Percentiles rank a stretch among this genome's conserved stretches.
Conservation (phyloP, 1,139 yeast genomes). For the Zygosaccharomyces sapae region DNA sequence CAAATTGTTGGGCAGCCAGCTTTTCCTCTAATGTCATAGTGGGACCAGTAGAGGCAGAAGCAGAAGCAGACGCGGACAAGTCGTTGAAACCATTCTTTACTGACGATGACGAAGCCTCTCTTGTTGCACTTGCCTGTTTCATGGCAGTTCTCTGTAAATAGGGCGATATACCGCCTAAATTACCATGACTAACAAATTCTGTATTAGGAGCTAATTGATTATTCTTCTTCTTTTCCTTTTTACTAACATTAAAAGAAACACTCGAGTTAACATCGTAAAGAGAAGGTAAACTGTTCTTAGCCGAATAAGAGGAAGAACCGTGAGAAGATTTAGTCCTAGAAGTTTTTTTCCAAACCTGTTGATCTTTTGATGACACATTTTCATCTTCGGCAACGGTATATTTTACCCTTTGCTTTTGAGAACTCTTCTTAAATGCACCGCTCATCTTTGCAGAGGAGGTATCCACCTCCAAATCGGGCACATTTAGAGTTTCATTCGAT, state of each 20-base stretch:
- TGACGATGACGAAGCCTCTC: slow-evolving; percentile 3
- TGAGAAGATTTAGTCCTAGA: slow-evolving; percentile 17
- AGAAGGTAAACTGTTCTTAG: slow-evolving; percentile 22
- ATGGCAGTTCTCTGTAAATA: slow-evolving; percentile 17
- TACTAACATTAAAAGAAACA: slow-evolving; percentile 12
- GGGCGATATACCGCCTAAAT: slow-evolving; percentile 21
- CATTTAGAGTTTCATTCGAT: not conserved
- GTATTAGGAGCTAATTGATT: slow-evolving; percentile 12
- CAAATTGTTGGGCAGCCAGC: slow-evolving; percentile 45
- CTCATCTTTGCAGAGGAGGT: slow-evolving; percentile 11
- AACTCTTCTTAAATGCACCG: slow-evolving; percentile 24
- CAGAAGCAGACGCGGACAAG: slow-evolving; percentile 2
- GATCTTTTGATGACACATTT: slow-evolving; percentile 28
- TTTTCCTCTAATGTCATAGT: slow-evolving; percentile 46
- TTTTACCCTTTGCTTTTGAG: slow-evolving; percentile 30
- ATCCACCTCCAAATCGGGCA: slow-evolving; percentile 2
- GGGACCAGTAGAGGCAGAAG: not conserved
- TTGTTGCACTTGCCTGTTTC: slow-evolving; percentile 1
- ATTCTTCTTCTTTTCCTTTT: slow-evolving; percentile 16
- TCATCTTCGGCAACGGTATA: slow-evolving; percentile 15
- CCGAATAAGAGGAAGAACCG: slow-evolving; percentile 1
- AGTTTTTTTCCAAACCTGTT: slow-evolving; percentile 9
- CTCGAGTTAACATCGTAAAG: slow-evolving; percentile 17
- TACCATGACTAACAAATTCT: slow-evolving; percentile 25
- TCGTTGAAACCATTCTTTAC: not conserved